Evolutionary conservation across 2,329 filamentous ascomycete species (phyloP).

Genomic region (Corynespora cassiicola): DNA sequence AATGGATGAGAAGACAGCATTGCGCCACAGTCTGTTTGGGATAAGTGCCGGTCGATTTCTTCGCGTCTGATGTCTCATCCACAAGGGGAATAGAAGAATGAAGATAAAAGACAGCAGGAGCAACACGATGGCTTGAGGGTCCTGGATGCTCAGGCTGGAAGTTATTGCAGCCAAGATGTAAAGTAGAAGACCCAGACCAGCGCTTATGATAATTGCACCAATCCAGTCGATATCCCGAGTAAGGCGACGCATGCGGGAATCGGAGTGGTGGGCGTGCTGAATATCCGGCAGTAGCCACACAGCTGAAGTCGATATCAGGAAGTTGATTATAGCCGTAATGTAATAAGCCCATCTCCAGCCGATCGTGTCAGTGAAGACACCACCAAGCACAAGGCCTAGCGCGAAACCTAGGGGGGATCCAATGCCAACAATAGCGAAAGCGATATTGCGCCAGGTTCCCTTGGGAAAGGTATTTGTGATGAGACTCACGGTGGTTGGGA

Average conservation of each 20-base stretch:
- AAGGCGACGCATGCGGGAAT: conserved; percentile 4
- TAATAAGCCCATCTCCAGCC: conserved; percentile 6
- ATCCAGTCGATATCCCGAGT: conserved; percentile 6
- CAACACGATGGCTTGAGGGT: conserved; percentile 1
- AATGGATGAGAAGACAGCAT: background rate
- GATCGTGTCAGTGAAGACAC: conserved; percentile 5
- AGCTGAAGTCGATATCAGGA: background rate
- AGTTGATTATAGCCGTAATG: conserved; percentile 3
- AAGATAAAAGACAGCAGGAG: background rate
- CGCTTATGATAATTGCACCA: conserved; percentile 1
- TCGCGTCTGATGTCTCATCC: conserved; percentile 1
- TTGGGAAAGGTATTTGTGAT: conserved; percentile 5
- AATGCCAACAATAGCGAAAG: conserved; percentile 4
- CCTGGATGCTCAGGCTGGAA: conserved; percentile 1
- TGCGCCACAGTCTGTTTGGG: conserved; percentile 3
- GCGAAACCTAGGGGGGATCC: conserved; percentile 2
- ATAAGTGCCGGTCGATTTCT: conserved; percentile 3
- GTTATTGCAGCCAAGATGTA: conserved; percentile 3
- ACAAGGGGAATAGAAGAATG: conserved; percentile 1
- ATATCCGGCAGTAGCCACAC: conserved; percentile 3
- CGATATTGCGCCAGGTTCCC: conserved; percentile 4
- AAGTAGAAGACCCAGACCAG: background rate
- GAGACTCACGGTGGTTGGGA: conserved; percentile 3
- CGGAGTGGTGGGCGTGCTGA: conserved; percentile 3
- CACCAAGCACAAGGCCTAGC: conserved; percentile 5